phyloP scores from a whole-genome alignment of 257 asterid species.

The Lithospermum erythrorhizon region DNA sequence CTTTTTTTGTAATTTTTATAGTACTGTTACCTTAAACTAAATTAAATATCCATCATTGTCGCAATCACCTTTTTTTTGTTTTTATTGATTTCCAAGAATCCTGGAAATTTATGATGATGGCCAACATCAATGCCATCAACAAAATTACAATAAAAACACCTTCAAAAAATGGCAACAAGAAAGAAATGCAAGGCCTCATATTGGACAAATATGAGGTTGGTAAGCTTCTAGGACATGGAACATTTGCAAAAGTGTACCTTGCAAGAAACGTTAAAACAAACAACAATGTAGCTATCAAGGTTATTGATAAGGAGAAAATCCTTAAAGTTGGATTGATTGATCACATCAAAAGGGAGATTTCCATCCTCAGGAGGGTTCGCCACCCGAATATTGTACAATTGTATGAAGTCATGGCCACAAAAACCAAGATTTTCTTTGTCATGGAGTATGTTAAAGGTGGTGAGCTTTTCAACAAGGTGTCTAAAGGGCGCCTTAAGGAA shows the following conservation, averaged over 20 bases:
- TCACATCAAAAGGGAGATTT: slow-evolving; percentile 91
- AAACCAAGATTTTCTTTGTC: slow-evolving; percentile 68
- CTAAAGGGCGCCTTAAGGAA: slow-evolving; percentile 89
- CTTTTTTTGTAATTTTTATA: no score
- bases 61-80: no score
- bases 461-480: slow-evolving; percentile 77
- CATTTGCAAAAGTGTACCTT: slow-evolving; percentile 83
- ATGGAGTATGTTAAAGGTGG: slow-evolving; percentile 29
- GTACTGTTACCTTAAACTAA: no score
- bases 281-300: slow-evolving; percentile 77
- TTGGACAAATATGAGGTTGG: slow-evolving; percentile 67
- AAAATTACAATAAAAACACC: slow-evolving; percentile 6
- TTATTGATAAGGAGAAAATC: slow-evolving; percentile 80
- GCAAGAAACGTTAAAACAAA: slow-evolving; percentile 66
- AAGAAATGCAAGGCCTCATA: slow-evolving; percentile 45
- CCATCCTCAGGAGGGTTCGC: slow-evolving; percentile 74
- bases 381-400: slow-evolving; percentile 89
- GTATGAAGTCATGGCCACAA: slow-evolving; percentile 94
- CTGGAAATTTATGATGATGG: not conserved
- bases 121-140: slow-evolving; percentile 8
- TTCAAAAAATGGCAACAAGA: slow-evolving; percentile 19
- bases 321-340: slow-evolving; percentile 60
- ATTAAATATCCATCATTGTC: no score
- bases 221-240: slow-evolving; percentile 73
- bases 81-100: no score